Base-by-base conservation (phyloP, 139 green algal genomes). In the Deuterostichococcus epilithicus region DNA sequence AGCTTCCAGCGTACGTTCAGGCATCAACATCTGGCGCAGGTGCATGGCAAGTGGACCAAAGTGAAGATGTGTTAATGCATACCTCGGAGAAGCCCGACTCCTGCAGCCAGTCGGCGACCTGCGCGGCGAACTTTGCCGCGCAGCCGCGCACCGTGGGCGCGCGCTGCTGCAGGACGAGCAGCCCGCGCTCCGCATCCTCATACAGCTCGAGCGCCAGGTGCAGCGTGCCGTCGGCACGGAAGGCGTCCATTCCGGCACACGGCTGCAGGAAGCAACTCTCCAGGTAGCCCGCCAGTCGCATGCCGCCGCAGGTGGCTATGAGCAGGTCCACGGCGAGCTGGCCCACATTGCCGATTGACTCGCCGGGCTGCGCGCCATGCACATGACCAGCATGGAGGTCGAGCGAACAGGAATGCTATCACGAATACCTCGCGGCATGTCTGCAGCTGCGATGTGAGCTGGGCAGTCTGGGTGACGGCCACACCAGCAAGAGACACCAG, bases 291-390 rank as follows among this genome's bases (percentile, higher is more conserved):
- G 83, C 35, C 8, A 69, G 72, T 10, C 34, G 63, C 20, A 78
- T 34, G 20, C 58, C n/a, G 20, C 58, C n/a, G 1, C 91, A 76
- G 0, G 82, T 86, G 33, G 79, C 67, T 30, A 93, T 77, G 15
- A 95, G 59, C 2, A 94, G 80, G 36, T 96, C 91, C 13, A 89
- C 70, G 0, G 91, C 86, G n/a, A 96, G 88, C 78, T 96, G 91
- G 1, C 91, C 91, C 23, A 93, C 87, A 70, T 96, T 96, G 82
- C 80, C 45, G 0, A 79, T 30, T 5, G 39, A 34, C 10, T 72
- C 68, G 13, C 70, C 68, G 33, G 81, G 73, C 32, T 69, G 52
- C 52, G 42, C 26, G 52, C 52, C n/a, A n/a, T n/a, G n/a, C n/a
- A n/a, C n/a, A n/a, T n/a, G n/a, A n/a, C n/a, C n/a, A n/a, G n/a